Base-by-base conservation (phyloP, 2,329 filamentous ascomycete genomes). In the Chalaropsis thielavioides region DNA sequence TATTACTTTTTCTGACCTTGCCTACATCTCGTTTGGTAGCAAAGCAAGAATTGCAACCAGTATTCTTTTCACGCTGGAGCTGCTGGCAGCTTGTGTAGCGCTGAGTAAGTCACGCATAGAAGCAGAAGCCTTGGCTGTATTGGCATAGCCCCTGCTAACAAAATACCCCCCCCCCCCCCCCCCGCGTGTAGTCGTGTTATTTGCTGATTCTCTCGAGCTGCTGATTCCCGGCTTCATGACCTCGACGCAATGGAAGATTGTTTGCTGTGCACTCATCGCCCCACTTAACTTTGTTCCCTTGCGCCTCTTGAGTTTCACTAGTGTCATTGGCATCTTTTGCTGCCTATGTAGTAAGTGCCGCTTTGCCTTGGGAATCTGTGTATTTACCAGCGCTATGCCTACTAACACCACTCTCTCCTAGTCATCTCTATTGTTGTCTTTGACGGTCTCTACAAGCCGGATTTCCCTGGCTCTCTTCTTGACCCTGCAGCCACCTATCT, bases 1-100 rank as follows among this genome's bases (percentile, higher is more conserved):
- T 68, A 91, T 96, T 71, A 96, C 92, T 1, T 97, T 96, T 74
- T 94, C 92, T 41, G 92, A 97, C 72, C 79, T 97, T 60, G 94
- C 92, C 1, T 96, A 88, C 71, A 87, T 95, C 69, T 92, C 90
- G 22, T 96, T 95, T 73, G 92, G 92, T 8, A 83, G 85, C 17
- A 86, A 83, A 66, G 92, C 91, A 43, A 86, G 92, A 43, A 78
- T 96, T 41, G 82, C 88, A 38, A 92, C 90, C 7, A 95, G 90
- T 68, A 78, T 95, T 0, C 79, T 97, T 17, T 97, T 97, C 76
- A 91, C 86, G 11, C 73, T 97, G 54, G 92, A 97, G 74, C 80
- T 97, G 31, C 75, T 96, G 40, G 92, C 89, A 7, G 89, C 91
- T 24, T 95, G 90, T 72, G 92, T 97, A 38, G 92, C 92, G 2